A percentile compares a stretch with the other conserved stretches of the same genome.
Conservation (phyloP, 2,329 filamentous ascomycete species). For the Phaeosphaeriaceae sp. region DNA sequence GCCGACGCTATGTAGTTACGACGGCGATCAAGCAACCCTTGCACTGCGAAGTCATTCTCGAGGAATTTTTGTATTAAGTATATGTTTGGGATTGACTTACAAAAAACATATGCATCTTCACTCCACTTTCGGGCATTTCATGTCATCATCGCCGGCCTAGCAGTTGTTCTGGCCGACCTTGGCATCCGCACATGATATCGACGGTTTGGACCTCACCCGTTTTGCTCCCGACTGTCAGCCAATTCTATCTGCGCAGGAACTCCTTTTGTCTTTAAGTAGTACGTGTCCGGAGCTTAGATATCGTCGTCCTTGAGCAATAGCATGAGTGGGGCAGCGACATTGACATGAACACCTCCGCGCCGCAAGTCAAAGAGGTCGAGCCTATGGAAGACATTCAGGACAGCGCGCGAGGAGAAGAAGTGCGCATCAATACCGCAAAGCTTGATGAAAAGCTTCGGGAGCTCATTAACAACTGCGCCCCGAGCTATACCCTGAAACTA, state of each 20-base stretch:
- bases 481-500: too few species aligned
- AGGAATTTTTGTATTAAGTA: conserved; percentile 9
- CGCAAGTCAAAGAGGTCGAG: not conserved
- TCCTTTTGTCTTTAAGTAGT: conserved; percentile 15
- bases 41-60: conserved; percentile 24
- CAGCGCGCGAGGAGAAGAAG: not conserved
- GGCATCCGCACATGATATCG: not conserved
- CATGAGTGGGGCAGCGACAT: conserved; percentile 11
- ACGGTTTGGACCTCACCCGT: conserved; percentile 16
- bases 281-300: conserved; percentile 16
- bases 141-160: conserved; percentile 18
- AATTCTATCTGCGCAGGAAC: conserved; percentile 15
- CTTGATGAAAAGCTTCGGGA: too few species aligned
- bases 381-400: not conserved
- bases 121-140: conserved; percentile 19
- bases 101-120: conserved; percentile 20
- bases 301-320: conserved; percentile 14
- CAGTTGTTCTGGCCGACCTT: conserved; percentile 18
- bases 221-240: conserved; percentile 17
- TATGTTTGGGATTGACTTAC: conserved; percentile 9
- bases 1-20: conserved; percentile 18
- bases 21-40: conserved; percentile 26
- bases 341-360: conserved; percentile 12
- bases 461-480: too few species aligned
- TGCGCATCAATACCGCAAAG: too few species aligned